Evolutionary conservation across 495 filamentous ascomycete species (phyloP), one percentile per base, ranked within the genome.

Genomic region (Clohesyomyces aquaticus): DNA sequence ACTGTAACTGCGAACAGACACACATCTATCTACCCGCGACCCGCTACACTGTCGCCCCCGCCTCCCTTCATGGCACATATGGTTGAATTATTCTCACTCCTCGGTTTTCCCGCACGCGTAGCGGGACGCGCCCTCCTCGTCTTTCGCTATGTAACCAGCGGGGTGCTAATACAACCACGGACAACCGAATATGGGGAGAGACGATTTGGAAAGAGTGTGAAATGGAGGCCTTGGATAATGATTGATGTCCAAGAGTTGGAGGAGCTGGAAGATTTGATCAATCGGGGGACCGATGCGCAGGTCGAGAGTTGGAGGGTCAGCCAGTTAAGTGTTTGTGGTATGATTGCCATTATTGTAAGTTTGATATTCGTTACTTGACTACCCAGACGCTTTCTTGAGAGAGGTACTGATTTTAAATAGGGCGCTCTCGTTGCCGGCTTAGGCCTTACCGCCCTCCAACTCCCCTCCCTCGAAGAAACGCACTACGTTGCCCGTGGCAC

Each of bases 161-260:
- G 51, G 14, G 66, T 53, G 18, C 22, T 28, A 9, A 58, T 27
- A 12, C 1, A 28, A 9, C 22, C 21, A 54, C 26, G 38, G 18
- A 52, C 10, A 10, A 46, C 18, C 26, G 6, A 38, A 6, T 67
- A 63, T 47, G 65, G 38, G 12, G 47, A 52, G 21, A 3, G 10
- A 3, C 59, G 65, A 16, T 67, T 42, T 29, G 65, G 65, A 18
- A 58, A 53, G 59, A 48, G 26, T 29, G 66, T 51, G 11, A 21
- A 45, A 29, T 58, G 11, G 50, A 29, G 65, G 23, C 65, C 65
- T 29, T 67, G 65, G 65, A 25, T 67, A 27, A 42, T 67, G 51
- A 55, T 67, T 10, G 65, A 67, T 48, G 46, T 67, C 32, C 35
- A 58, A 57, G 65, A 67, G 29, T 32, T 67, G 16, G 59, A 67